Evolutionary conservation across 2,329 filamentous ascomycete species (phyloP), one percentile per base, ranked within the genome.

Genomic region (Didymosphaeria variabile): DNA sequence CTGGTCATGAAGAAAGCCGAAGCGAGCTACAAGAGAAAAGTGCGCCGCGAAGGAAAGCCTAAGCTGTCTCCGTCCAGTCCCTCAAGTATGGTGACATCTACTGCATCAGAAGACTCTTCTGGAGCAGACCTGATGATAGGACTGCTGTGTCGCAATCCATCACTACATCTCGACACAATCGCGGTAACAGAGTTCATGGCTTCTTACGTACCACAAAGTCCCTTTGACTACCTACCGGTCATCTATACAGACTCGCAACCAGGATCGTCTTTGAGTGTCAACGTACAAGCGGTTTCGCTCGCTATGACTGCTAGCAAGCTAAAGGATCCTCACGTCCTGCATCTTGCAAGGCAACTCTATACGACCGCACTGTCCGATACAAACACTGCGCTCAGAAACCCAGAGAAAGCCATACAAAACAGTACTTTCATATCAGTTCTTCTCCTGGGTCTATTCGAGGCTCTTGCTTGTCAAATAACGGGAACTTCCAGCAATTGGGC

Each of bases 121-220:
- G 26, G 5, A 12, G n/a, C 36, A 8, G 23, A 32, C 26, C 6
- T 19, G 8, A 19, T 26, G 17, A 44, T n/a, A 12, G 51, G 17
- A 44, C 1, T 13, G 8, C 15, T 54, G 10, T 32, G 13, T n/a
- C 40, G 32, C 23, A 54, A 44, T 15, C 51, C 38, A 4, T 44
- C 51, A 13, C 38, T 54, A 17, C 26, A 42, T 8, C 38, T 54
- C 21, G 51, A 44, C 15, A 45, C 51, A 3, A 45, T 66, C 4
- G 63, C 63, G 21, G 5, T 65, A 5, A 32, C 57, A 9, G 26
- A 66, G n/a, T 67, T 67, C 57, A 63, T 70, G 60, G 50, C 55
- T 7, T 59, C 60, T 1, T 67, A 69, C 34, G 44, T 69, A 3
- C 66, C 66, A 23, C 65, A 61, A 51, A 69, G 66, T 55, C 65